Evolutionary conservation across 768 basidiomycete species (phyloP), one percentile per base, ranked within the genome.

Genomic region (Coprinellus micaceus): DNA sequence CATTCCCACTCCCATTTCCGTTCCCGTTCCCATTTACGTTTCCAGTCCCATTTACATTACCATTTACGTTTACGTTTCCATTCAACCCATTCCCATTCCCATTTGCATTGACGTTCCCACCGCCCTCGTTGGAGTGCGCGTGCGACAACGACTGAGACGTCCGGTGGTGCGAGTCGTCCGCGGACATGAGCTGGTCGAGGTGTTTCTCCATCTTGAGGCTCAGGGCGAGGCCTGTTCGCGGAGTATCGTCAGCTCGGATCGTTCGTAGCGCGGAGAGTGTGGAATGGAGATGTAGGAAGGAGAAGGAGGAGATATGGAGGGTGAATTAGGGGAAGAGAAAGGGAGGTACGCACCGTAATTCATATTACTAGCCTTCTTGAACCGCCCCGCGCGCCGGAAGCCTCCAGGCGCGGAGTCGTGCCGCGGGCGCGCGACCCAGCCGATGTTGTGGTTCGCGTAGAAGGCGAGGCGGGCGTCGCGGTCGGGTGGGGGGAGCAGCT

Each of bases 281-380:
- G n/a, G n/a, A n/a, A n/a, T n/a, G n/a, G n/a, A n/a, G n/a, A n/a
- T n/a, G n/a, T n/a, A n/a, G n/a, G n/a, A n/a, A n/a, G n/a, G n/a
- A n/a, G n/a, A n/a, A n/a, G n/a, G n/a, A n/a, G n/a, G n/a, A n/a
- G n/a, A n/a, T n/a, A n/a, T n/a, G n/a, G n/a, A n/a, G n/a, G n/a
- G 4, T 29, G 4, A 6, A 12, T 21, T 3, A 45, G 45, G 28
- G 5, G 17, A 24, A 47, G 25, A 13, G 39, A 52, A 30, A 22
- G 39, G 46, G 21, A 21, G n/a, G n/a, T n/a, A 63, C 62, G 0
- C 44, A 65, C 81, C 91, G 63, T 88, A 93, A 67, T 95, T 96
- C 87, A 95, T 86, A 71, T 96, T 96, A 15, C 85, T 86, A 1
- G 92, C 92, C 71, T 96, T 96, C 77, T 96, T 96, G 79, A 96